These are phyloP conservation scores for Backusella sp. DNA, from an alignment of 192 early-diverging fungal species.

Conservation along the genomic window DNA sequence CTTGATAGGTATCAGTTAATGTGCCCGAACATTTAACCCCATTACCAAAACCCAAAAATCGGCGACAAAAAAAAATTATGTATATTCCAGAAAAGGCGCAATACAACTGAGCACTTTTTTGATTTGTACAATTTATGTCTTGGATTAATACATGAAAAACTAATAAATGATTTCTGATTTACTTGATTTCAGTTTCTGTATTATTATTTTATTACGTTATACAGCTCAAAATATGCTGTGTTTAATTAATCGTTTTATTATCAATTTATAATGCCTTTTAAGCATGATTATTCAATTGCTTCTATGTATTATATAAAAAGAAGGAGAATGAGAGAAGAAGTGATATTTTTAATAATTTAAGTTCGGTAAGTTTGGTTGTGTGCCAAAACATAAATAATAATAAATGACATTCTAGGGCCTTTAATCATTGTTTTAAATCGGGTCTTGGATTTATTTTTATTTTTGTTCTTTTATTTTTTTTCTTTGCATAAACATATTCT, in stretches of 20 bases:
- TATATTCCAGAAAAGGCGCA: neutral
- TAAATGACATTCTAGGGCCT: neutral
- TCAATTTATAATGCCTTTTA: neutral
- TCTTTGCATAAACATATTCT: neutral
- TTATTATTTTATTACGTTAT: neutral
- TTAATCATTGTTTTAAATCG: neutral
- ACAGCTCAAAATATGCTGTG: neutral
- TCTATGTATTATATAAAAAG: neutral
- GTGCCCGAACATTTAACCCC: too few species aligned
- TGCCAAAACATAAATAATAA: neutral
- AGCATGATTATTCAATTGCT: neutral
- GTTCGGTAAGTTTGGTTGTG: neutral
- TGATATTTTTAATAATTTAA: neutral
- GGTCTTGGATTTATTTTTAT: neutral
- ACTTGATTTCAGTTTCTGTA: neutral
- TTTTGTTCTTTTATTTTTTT: neutral
- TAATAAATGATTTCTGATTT: neutral
- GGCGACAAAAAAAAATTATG: neutral
- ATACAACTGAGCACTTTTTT: neutral
- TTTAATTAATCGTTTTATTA: neutral
- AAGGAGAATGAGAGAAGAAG: neutral
- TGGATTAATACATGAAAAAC: neutral
- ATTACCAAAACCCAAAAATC: neutral
- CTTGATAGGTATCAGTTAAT: too few species aligned
- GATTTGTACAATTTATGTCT: neutral